phyloP scores from a whole-genome alignment of 2,329 filamentous ascomycete species.

The Exophiala sideris region DNA sequence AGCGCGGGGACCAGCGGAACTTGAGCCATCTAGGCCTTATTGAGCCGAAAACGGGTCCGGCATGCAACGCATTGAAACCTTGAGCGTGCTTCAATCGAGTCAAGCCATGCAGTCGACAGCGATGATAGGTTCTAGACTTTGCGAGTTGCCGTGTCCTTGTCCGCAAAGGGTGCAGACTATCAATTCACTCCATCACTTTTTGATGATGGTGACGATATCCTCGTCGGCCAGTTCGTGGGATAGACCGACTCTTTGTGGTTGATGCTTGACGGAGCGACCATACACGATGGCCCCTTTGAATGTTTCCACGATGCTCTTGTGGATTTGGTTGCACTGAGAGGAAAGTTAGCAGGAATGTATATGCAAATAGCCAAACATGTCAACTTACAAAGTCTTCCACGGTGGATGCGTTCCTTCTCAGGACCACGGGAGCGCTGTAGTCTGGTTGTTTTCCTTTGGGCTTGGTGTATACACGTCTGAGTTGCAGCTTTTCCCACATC shows the following conservation, averaged over 20 bases:
- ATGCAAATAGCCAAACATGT: constrained; percentile 21
- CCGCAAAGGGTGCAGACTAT: neutral
- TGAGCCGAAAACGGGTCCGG: constrained; percentile 9
- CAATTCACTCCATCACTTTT: constrained; percentile 29
- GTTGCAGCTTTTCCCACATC: constrained; percentile 96
- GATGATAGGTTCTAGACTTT: constrained; percentile 1
- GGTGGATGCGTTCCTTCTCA: constrained; percentile 76
- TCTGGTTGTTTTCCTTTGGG: constrained; percentile 93
- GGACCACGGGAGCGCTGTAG: constrained; percentile 85
- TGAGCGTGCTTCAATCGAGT: constrained; percentile 7
- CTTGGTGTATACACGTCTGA: constrained; percentile 94
- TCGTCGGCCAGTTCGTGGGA: constrained; percentile 90
- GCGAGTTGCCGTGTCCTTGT: neutral
- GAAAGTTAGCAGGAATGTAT: constrained; percentile 25
- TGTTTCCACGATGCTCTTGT: constrained; percentile 91
- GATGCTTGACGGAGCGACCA: constrained; percentile 96
- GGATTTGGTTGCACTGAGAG: constrained; percentile 86
- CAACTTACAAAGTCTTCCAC: constrained; percentile 92
- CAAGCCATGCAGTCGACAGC: neutral
- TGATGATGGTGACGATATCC: constrained; percentile 63
- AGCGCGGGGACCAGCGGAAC: constrained; percentile 17
- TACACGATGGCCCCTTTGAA: constrained; percentile 97
- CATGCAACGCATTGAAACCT: constrained; percentile 8
- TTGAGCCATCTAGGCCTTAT: constrained; percentile 17
- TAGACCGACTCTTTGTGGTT: constrained; percentile 91